Evolutionary conservation across 2,329 filamentous ascomycete genomes (phyloP).

Genomic region (Paraphoma sp.): DNA sequence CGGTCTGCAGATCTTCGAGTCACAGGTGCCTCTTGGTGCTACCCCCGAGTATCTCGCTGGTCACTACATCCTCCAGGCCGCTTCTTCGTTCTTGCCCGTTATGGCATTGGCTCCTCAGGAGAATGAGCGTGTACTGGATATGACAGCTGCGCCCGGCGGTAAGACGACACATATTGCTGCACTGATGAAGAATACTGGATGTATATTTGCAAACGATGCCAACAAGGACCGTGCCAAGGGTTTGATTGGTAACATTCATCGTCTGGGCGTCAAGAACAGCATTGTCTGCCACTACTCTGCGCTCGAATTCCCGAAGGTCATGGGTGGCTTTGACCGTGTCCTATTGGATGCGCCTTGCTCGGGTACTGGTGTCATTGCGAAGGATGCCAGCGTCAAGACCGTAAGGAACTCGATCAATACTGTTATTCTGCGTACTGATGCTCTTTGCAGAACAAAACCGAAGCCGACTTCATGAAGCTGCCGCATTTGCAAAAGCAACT

Average conservation of each 20-base stretch:
- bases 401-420: background rate
- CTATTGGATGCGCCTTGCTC: constrained; percentile 95
- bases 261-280: constrained; percentile 89
- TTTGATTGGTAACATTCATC: constrained; percentile 95
- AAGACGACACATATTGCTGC: constrained; percentile 98
- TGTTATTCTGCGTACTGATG: background rate
- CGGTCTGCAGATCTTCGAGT: constrained; percentile 94
- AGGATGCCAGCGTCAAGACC: constrained; percentile 96
- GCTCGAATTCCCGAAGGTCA: constrained; percentile 89
- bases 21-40: constrained; percentile 83
- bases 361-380: constrained; percentile 95
- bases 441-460: constrained; percentile 75
- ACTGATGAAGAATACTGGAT: constrained; percentile 96
- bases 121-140: constrained; percentile 87
- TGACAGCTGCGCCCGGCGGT: constrained; percentile 94
- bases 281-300: constrained; percentile 97
- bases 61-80: constrained; percentile 97
- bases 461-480: constrained; percentile 90
- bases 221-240: constrained; percentile 93
- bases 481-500: constrained; percentile 96
- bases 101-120: constrained; percentile 97
- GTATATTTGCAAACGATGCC: constrained; percentile 94
- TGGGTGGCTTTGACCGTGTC: constrained; percentile 95
- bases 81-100: constrained; percentile 94
- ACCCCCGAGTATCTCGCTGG: constrained; percentile 97